These are phyloP conservation scores for Alternaria brassicicola DNA, from an alignment of 2,329 filamentous ascomycete species.

Conservation along the genomic window DNA sequence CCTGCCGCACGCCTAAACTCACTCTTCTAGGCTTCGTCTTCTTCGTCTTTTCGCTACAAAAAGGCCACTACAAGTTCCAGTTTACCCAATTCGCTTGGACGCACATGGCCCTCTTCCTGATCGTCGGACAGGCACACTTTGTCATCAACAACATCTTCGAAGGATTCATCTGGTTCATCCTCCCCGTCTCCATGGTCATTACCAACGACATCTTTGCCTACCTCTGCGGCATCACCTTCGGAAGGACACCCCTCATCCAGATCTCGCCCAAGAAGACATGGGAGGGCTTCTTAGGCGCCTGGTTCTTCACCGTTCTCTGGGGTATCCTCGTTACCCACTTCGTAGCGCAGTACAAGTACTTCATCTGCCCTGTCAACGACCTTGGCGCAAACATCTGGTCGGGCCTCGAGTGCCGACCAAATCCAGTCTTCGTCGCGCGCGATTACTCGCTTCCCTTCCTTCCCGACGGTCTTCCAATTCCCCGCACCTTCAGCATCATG, in stretches of 20 bases:
- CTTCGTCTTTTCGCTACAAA: slow-evolving; percentile 93
- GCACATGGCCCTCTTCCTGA: slow-evolving; percentile 97
- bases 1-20: slow-evolving; percentile 19
- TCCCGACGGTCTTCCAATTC: slow-evolving; percentile 58
- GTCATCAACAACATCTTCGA: slow-evolving; percentile 99
- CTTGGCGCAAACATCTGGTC: slow-evolving; percentile 92
- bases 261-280: slow-evolving; percentile 99
- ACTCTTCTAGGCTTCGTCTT: slow-evolving; percentile 82
- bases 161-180: slow-evolving; percentile 99
- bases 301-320: slow-evolving; percentile 91
- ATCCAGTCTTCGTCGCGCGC: slow-evolving; percentile 85
- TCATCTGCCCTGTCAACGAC: slow-evolving; percentile 97
- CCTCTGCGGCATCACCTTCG: slow-evolving; percentile 95
- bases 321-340: slow-evolving; percentile 81
- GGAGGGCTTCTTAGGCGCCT: slow-evolving; percentile 94
- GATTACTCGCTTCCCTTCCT: slow-evolving; percentile 69
- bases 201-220: slow-evolving; percentile 99
- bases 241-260: slow-evolving; percentile 95
- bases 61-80: slow-evolving; percentile 96
- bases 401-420: slow-evolving; percentile 85
- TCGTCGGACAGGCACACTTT: slow-evolving; percentile 97
- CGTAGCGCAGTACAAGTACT: slow-evolving; percentile 91
- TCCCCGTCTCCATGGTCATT: slow-evolving; percentile 92
- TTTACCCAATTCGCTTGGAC: slow-evolving; percentile 99
- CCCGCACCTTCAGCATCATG: slow-evolving; percentile 75